A percentile compares a stretch with the other conserved stretches of the same genome.
Evolutionary conservation across 805 yeast genomes (phyloP).

Genomic region (Scheffersomyces stipitis): DNA sequence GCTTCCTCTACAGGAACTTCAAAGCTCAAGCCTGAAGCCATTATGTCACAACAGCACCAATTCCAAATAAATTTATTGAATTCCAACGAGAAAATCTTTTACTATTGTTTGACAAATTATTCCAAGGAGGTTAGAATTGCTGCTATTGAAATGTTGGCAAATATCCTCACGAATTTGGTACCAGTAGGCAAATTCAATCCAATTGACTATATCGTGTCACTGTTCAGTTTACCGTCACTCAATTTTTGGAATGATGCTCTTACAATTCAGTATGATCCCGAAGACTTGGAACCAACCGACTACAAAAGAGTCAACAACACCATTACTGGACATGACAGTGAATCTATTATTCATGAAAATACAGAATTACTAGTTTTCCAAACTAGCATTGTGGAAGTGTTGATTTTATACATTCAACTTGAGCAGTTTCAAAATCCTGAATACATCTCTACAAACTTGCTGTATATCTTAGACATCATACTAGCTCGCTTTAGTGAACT

Average conservation of each 20-base stretch:
- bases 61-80: slow-evolving; percentile 31
- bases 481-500: slow-evolving; percentile 30
- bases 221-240: slow-evolving; percentile 30
- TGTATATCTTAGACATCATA: slow-evolving; percentile 27
- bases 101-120: slow-evolving; percentile 30
- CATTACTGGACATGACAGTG: slow-evolving; percentile 24
- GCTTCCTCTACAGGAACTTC: slow-evolving; percentile 36
- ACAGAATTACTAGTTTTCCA: slow-evolving; percentile 24
- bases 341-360: slow-evolving; percentile 19
- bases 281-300: slow-evolving; percentile 15
- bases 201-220: slow-evolving; percentile 30
- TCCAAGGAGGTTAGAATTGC: slow-evolving; percentile 38
- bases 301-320: slow-evolving; percentile 21
- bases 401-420: slow-evolving; percentile 37
- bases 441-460: slow-evolving; percentile 28
- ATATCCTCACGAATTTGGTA: slow-evolving; percentile 35
- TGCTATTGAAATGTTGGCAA: slow-evolving; percentile 34
- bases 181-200: slow-evolving; percentile 39
- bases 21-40: slow-evolving; percentile 41
- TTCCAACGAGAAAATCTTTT: slow-evolving; percentile 29
- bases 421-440: slow-evolving; percentile 41
- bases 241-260: slow-evolving; percentile 31
- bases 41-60: slow-evolving; percentile 40
- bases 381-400: slow-evolving; percentile 31
- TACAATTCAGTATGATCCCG: slow-evolving; percentile 19